Conservation (phyloP, 306 rosid genomes). For the Fagus crenata region DNA sequence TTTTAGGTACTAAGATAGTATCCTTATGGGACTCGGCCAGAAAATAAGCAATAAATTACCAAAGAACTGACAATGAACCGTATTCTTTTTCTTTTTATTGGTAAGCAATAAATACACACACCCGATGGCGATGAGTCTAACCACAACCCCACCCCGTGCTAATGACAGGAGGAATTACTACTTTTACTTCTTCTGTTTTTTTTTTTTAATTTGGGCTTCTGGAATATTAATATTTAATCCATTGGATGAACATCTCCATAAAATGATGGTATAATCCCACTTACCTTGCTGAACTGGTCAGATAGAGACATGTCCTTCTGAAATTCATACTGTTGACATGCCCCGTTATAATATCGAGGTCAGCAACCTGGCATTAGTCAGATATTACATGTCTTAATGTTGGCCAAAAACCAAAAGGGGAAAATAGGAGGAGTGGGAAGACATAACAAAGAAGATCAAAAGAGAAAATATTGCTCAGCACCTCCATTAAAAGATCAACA, state of each 20-base stretch:
- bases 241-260: neutral
- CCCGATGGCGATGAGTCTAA: neutral
- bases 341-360: constrained; percentile 76
- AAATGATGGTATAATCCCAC: constrained; percentile 21
- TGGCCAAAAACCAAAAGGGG: constrained; percentile 1
- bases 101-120: neutral
- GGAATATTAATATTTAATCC: too few relatives aligned
- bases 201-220: neutral
- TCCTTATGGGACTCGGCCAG: neutral
- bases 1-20: too few relatives aligned
- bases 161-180: neutral
- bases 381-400: constrained; percentile 12
- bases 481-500: constrained; percentile 99
- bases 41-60: neutral
- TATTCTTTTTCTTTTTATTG: neutral
- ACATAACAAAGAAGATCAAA: neutral
- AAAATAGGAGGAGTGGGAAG: neutral
- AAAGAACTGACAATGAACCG: neutral
- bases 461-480: constrained; percentile 24
- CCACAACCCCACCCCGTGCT: neutral
- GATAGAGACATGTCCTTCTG: constrained; percentile 87
- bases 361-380: constrained; percentile 70
- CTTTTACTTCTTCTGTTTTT: neutral
- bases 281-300: constrained; percentile 91
- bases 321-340: constrained; percentile 88